Conservation (phyloP, 1,284 basidiomycete species). For the Ganoderma resinaceum region DNA sequence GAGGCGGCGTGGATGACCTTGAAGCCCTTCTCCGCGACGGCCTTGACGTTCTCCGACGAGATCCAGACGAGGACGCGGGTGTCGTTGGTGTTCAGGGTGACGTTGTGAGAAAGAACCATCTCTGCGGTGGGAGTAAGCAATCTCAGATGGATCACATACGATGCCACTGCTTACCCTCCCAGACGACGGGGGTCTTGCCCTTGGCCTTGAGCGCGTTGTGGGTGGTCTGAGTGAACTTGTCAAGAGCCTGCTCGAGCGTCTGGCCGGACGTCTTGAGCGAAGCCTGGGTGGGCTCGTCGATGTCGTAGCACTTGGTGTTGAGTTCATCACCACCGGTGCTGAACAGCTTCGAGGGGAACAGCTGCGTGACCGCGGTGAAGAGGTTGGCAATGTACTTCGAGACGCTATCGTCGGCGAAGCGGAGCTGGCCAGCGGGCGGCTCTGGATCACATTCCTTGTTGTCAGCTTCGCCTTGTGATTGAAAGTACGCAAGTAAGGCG, state of each 20-base stretch:
- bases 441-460: conserved; percentile 46
- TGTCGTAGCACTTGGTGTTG: conserved; percentile 71
- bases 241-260: conserved; percentile 70
- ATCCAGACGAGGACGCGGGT: conserved; percentile 79
- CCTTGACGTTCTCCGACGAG: conserved; percentile 49
- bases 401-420: conserved; percentile 57
- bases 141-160: no score
- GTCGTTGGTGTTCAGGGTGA: conserved; percentile 62
- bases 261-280: conserved; percentile 54
- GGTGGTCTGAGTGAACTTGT: conserved; percentile 63
- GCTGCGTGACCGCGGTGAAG: conserved; percentile 48
- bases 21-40: conserved; percentile 56
- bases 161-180: conserved; percentile 58
- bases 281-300: conserved; percentile 64
- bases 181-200: conserved; percentile 71
- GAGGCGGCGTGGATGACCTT: conserved; percentile 59
- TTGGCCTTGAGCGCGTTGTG: conserved; percentile 51
- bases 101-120: conserved; percentile 72
- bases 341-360: conserved; percentile 69
- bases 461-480: conserved; percentile 8
- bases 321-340: conserved; percentile 88
- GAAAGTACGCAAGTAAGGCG: conserved; percentile 9
- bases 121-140: conserved; percentile 46
- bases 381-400: conserved; percentile 54
- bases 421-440: conserved; percentile 85